Conservation (phyloP, 495 filamentous ascomycete genomes). For the Ascobolus immersus region DNA sequence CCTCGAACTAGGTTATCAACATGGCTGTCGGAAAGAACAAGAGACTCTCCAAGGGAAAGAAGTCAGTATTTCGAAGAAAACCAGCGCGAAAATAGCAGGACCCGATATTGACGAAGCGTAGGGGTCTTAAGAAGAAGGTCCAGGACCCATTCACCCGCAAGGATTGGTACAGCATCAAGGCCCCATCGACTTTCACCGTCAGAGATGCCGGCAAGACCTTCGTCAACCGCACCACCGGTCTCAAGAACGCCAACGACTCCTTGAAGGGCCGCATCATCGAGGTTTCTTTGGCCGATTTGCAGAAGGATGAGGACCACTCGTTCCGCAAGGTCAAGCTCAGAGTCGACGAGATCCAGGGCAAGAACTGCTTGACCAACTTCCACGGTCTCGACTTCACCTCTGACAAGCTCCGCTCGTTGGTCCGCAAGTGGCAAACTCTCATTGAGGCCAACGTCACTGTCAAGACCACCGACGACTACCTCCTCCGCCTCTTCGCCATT, state of each 20-base stretch:
- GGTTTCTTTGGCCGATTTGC: constrained; percentile 92
- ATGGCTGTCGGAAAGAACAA: constrained; percentile 66
- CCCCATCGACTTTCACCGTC: constrained; percentile 81
- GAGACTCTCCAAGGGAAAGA: constrained; percentile 99
- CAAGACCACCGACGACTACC: constrained; percentile 99
- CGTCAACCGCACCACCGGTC: constrained; percentile 94
- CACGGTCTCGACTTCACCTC: constrained; percentile 99
- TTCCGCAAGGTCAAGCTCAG: constrained; percentile 99
- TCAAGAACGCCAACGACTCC: constrained; percentile 98
- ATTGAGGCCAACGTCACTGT: constrained; percentile 98
- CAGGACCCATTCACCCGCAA: constrained; percentile 93
- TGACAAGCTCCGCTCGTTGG: constrained; percentile 93
- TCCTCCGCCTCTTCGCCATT: constrained; percentile 90
- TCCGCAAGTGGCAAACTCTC: constrained; percentile 96
- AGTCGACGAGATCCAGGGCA: constrained; percentile 95
- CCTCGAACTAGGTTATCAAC: too few species aligned
- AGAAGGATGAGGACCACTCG: constrained; percentile 97
- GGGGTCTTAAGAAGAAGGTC: constrained; percentile 95
- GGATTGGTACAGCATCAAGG: constrained; percentile 98
- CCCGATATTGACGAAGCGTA: neutral
- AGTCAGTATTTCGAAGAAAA: constrained; percentile 16
- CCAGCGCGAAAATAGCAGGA: neutral
- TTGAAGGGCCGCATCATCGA: constrained; percentile 97
- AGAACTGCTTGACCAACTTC: constrained; percentile 99
- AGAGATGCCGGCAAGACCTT: constrained; percentile 98